Base-by-base conservation (phyloP, 176 grass and related monocot species). In the Aegilops sharonensis region DNA sequence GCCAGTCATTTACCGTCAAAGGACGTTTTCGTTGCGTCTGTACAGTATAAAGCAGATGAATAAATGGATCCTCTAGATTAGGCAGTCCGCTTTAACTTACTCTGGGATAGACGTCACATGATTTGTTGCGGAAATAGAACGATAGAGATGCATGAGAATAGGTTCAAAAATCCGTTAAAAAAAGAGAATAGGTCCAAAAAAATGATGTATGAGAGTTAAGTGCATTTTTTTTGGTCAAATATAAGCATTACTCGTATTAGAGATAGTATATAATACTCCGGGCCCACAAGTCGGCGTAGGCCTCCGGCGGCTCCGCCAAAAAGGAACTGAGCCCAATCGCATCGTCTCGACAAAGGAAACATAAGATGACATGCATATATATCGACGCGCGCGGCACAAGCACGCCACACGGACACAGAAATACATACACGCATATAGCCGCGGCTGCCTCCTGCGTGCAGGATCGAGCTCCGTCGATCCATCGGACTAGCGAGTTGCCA, bases 331-430 rank as follows among this genome's bases (percentile, higher is more conserved):
- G 32, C 73, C 67, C 43, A 76, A 76, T 54, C 25, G 45, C 29
- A 76, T 76, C 7, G 47, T 48, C 45, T 76, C 73, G 25, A 54
- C 27, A 72, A 76, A 76, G 45, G 45, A 30, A 32, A 54, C 73
- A 76, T 54, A 31, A 52, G 43, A 75, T 75, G 73, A 10, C 72
- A 54, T 76, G 72, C 72, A 76, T 76, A 76, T 76, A 76, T 54
- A 54, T 48, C 1, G 45, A 21, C 45, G 47, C 35, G 43, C 3
- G 14, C 14, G 18, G 43, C 43, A 54, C 72, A 75, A 42, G 23
- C 40, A 73, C 15, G 0, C 0, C 25, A 27, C 30, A 31, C 65
- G 8, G 73, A 20, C 25, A 76, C 73, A 54, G 45, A 75, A 75
- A 75, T 59, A 59, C 60, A 25, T 11, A 62, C 9, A 25, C n/a